phyloP scores from a whole-genome alignment of 2,329 filamentous ascomycete species.

The Lanzia echinophila region DNA sequence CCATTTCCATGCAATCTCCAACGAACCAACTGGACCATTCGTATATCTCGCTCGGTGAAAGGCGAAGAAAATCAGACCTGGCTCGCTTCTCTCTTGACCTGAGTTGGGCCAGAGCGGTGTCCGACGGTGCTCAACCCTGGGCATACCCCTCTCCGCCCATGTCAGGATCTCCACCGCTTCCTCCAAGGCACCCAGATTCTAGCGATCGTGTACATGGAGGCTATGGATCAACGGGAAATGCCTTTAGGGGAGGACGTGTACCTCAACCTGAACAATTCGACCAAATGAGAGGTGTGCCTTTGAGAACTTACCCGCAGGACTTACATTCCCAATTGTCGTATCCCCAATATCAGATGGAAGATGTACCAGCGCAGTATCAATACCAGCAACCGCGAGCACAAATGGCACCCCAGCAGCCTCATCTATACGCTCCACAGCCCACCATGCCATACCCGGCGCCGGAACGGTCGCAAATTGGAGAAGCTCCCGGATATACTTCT shows the following conservation, averaged over 20 bases:
- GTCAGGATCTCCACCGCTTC: constrained; percentile 60
- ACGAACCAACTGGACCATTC: constrained; percentile 37
- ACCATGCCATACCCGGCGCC: constrained; percentile 20
- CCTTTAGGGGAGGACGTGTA: constrained; percentile 37
- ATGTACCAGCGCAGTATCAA: constrained; percentile 19
- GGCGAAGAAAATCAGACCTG: constrained; percentile 50
- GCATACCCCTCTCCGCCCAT: constrained; percentile 69
- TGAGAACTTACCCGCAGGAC: constrained; percentile 36
- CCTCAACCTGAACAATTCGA: constrained; percentile 24
- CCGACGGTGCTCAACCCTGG: constrained; percentile 47
- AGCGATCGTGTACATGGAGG: constrained; percentile 47
- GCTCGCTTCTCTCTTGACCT: constrained; percentile 49
- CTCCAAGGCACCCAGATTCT: constrained; percentile 51
- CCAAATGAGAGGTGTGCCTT: constrained; percentile 23
- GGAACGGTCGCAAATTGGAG: constrained; percentile 34
- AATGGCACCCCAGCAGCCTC: constrained; percentile 20
- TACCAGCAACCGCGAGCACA: constrained; percentile 18
- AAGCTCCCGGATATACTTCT: constrained; percentile 44
- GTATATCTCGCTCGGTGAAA: constrained; percentile 45
- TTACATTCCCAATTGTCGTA: constrained; percentile 19
- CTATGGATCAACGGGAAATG: constrained; percentile 41
- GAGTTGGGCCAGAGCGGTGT: constrained; percentile 49
- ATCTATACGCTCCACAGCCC: constrained; percentile 19
- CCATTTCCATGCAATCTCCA: constrained; percentile 48
- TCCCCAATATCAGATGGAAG: constrained; percentile 21